These are phyloP conservation scores for Aspergillus funiculosus DNA, from an alignment of 495 filamentous ascomycete genomes.

Conservation along the genomic window DNA sequence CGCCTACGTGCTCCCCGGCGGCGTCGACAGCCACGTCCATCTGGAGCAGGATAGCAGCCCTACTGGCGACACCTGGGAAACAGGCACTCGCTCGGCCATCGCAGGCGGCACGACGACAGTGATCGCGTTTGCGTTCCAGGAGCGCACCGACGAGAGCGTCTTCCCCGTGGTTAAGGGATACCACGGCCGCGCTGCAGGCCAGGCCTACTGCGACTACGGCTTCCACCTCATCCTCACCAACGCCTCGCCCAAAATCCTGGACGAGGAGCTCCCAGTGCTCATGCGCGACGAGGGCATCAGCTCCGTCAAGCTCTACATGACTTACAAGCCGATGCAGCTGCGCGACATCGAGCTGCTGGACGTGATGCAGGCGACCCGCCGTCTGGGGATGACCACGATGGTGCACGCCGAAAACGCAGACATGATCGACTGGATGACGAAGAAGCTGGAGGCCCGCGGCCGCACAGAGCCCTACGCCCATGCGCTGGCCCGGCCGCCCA, in stretches of 20 bases:
- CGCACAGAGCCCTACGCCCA: slow-evolving; percentile 51
- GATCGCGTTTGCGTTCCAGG: slow-evolving; percentile 53
- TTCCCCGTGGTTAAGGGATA: slow-evolving; percentile 42
- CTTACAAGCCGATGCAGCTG: slow-evolving; percentile 52
- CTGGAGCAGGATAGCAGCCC: slow-evolving; percentile 45
- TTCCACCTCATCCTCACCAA: slow-evolving; percentile 56
- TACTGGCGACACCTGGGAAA: slow-evolving; percentile 35
- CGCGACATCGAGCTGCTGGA: slow-evolving; percentile 52
- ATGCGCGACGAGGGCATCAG: slow-evolving; percentile 42
- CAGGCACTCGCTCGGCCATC: slow-evolving; percentile 52
- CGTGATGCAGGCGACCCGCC: slow-evolving; percentile 45
- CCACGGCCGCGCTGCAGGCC: slow-evolving; percentile 39
- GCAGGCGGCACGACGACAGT: slow-evolving; percentile 58
- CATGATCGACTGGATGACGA: slow-evolving; percentile 46
- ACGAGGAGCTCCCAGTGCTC: slow-evolving; percentile 43
- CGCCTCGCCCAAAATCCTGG: slow-evolving; percentile 38
- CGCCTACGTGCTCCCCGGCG: slow-evolving; percentile 36
- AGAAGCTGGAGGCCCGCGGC: slow-evolving; percentile 37
- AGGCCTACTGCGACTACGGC: slow-evolving; percentile 55
- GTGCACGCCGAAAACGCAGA: slow-evolving; percentile 59
- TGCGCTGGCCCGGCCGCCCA: slow-evolving; percentile 45
- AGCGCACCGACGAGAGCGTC: slow-evolving; percentile 44
- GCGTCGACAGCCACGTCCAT: slow-evolving; percentile 44
- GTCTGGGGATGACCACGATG: slow-evolving; percentile 50
- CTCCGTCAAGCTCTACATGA: slow-evolving; percentile 60